Conservation (phyloP, 768 basidiomycete genomes). For the Serendipita indica region DNA sequence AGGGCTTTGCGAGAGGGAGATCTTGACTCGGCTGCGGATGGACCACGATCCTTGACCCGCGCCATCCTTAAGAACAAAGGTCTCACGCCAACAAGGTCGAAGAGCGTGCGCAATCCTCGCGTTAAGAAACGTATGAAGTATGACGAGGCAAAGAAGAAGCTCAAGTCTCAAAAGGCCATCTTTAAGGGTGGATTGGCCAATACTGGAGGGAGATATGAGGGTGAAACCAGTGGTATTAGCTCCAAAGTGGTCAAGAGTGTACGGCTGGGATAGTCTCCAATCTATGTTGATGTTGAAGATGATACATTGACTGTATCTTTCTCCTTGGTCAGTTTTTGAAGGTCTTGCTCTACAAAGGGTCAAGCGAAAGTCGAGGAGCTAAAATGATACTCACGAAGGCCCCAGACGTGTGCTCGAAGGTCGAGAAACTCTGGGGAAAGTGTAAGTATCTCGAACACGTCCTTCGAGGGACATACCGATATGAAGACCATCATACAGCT, state of each 20-base stretch:
- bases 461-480: slow-evolving; percentile 36
- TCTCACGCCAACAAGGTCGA: slow-evolving; percentile 77
- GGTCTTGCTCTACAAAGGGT: not conserved
- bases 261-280: slow-evolving; percentile 32
- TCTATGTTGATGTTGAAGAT: not conserved
- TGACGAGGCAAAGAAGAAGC: slow-evolving; percentile 89
- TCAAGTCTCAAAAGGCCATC: slow-evolving; percentile 78
- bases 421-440: slow-evolving; percentile 54
- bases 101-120: slow-evolving; percentile 86
- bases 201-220: slow-evolving; percentile 61
- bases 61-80: slow-evolving; percentile 91
- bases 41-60: slow-evolving; percentile 78
- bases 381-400: slow-evolving; percentile 60
- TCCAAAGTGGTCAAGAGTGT: slow-evolving; percentile 72
- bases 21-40: slow-evolving; percentile 31
- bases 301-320: not conserved
- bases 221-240: slow-evolving; percentile 87
- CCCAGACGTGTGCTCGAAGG: slow-evolving; percentile 69
- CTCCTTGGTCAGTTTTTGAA: slow-evolving; percentile 2
- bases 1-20: slow-evolving; percentile 20
- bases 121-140: slow-evolving; percentile 89
- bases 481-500: slow-evolving; percentile 69
- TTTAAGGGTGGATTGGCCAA: slow-evolving; percentile 75
- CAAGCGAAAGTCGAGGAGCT: not conserved
- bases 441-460: not conserved